Base-by-base conservation (phyloP, 441 rosid genomes). In the Hura crepitans region DNA sequence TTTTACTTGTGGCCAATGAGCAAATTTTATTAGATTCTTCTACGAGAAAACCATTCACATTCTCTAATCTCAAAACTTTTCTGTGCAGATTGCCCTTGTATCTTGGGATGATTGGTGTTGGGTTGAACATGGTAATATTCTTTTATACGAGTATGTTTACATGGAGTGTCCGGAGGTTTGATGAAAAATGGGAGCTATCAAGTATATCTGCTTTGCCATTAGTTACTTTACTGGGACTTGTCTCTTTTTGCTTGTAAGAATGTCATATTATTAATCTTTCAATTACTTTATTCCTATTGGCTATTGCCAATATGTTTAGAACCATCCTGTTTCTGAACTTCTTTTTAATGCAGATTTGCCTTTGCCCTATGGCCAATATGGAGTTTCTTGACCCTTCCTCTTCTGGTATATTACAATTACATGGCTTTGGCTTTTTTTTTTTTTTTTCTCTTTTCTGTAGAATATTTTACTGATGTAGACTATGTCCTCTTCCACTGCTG, bases 301-400 rank as follows among this genome's bases (percentile, higher is more conserved):
- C n/a, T n/a, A n/a, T n/a, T n/a, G n/a, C 62, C 45, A 43, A 57
- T 76, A n/a, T 47, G 11, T 60, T 18, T 33, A 55, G 65, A 69
- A 70, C 65, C 15, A 51, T 71, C 62, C 57, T 22, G 68, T 55
- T 73, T 68, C 62, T 64, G 76, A 69, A 75, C 73, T 78, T 8
- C 43, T 60, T 73, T 50, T 54, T 58, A 6, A 15, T 74, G 78
- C 84, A 90, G 99, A 85, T 81, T 95, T 55, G 82, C 87, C 45
- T 86, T 84, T 79, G 87, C 99, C 68, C 66, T 95, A 70, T 95
- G 99, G 99, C 97, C 97, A 35, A 89, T 95, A 72, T 95, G 97
- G 96, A 83, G 99, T 62, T 86, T 95, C 85, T 82, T 95, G 88
- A 86, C 97, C 73, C 85, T 95, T 67, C 99, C 99, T 72, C 97